These are phyloP conservation scores for Exophiala sideris DNA, from an alignment of 2,329 filamentous ascomycete species.

Conservation along the genomic window DNA sequence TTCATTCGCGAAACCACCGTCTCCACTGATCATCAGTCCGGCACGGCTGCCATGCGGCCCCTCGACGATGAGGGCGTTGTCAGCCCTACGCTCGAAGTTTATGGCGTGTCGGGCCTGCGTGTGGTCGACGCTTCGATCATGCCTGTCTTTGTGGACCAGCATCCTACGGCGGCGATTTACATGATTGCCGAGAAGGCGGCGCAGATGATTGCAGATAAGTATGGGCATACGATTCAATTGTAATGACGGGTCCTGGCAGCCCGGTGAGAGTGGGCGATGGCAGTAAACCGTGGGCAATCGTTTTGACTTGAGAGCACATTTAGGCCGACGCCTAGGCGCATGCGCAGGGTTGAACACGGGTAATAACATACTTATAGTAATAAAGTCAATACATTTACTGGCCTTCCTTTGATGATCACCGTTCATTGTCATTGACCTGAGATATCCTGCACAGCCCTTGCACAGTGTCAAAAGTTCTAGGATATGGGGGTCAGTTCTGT, in stretches of 20 bases:
- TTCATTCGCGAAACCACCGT: conserved; percentile 25
- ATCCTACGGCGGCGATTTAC: conserved; percentile 32
- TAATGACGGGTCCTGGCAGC: not conserved
- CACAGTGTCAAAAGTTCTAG: too few relatives aligned
- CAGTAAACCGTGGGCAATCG: too few relatives aligned
- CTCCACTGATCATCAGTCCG: conserved; percentile 30
- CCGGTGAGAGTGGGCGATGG: too few relatives aligned
- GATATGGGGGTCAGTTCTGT: too few relatives aligned
- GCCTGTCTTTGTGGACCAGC: conserved; percentile 30
- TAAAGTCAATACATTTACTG: too few relatives aligned
- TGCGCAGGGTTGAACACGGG: too few relatives aligned
- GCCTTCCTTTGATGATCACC: too few relatives aligned
- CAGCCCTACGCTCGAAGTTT: conserved; percentile 30
- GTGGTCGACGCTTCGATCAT: conserved; percentile 35
- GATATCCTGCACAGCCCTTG: too few relatives aligned
- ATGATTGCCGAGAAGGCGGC: conserved; percentile 34
- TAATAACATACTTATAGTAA: too few relatives aligned
- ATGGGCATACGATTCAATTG: not conserved
- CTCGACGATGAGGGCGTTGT: conserved; percentile 34
- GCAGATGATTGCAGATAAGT: conserved; percentile 25
- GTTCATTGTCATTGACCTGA: too few relatives aligned
- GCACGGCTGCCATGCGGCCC: conserved; percentile 36
- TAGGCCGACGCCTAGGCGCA: too few relatives aligned
- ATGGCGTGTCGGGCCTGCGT: conserved; percentile 32
- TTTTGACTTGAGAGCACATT: too few relatives aligned